Conservation (phyloP, 495 filamentous ascomycete genomes). For the Aspergillus bertholletiae region DNA sequence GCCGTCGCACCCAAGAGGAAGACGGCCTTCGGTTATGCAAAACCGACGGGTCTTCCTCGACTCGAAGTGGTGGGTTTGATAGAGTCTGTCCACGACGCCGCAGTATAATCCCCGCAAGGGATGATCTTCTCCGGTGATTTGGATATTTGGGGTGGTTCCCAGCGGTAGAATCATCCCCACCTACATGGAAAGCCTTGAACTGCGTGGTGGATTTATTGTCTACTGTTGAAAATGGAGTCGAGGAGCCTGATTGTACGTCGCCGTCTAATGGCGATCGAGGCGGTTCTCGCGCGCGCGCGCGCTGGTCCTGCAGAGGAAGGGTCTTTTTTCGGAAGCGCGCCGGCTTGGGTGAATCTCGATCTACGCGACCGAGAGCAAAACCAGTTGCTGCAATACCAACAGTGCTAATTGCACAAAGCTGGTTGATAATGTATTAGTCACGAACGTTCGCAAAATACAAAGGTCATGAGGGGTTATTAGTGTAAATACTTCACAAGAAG, state of each 20-base stretch:
- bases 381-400: slow-evolving; percentile 65
- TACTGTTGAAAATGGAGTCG: slow-evolving; percentile 17
- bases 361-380: slow-evolving; percentile 58
- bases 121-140: slow-evolving; percentile 33
- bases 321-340: slow-evolving; percentile 28
- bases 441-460: background rate
- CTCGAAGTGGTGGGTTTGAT: slow-evolving; percentile 29
- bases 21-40: slow-evolving; percentile 44
- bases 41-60: slow-evolving; percentile 31
- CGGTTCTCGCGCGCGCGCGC: slow-evolving; percentile 13
- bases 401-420: slow-evolving; percentile 71
- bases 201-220: slow-evolving; percentile 9
- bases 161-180: slow-evolving; percentile 7
- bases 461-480: background rate
- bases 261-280: slow-evolving; percentile 17
- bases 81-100: slow-evolving; percentile 40
- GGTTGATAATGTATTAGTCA: slow-evolving; percentile 8
- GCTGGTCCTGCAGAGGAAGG: slow-evolving; percentile 20
- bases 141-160: slow-evolving; percentile 10
- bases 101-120: slow-evolving; percentile 52
- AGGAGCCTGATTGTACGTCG: slow-evolving; percentile 25
- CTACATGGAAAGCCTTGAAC: slow-evolving; percentile 4
- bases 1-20: slow-evolving; percentile 72
- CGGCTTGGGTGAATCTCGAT: slow-evolving; percentile 30
- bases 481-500: background rate